Evolutionary conservation across 2,329 filamentous ascomycete genomes (phyloP), one percentile per base, ranked within the genome.

Genomic region (Simplicillium sp.): DNA sequence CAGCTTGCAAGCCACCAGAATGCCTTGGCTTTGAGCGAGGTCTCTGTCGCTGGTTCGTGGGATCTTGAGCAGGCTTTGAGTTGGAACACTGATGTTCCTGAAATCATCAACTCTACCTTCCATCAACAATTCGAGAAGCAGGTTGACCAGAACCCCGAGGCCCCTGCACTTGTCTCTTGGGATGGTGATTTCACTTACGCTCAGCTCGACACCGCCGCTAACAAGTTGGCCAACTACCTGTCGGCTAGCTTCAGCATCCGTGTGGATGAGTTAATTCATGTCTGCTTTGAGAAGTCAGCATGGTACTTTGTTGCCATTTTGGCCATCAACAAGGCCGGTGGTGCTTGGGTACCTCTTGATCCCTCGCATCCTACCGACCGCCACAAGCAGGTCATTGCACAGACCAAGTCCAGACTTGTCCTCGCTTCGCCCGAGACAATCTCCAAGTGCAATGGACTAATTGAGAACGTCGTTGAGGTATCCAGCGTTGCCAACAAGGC

Each of bases 141-240:
- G 33, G 59, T 59, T 11, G 46, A 39, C 11, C 50, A 48, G 29
- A 49, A 53, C 3, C 64, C 65, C 0, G 43, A 46, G 8, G 51
- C 55, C 6, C 47, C 50, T 7, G 66, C 67, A 13, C 55, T 69
- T 29, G 53, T 60, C 36, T 62, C 66, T 1, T 68, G 64, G 64
- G 66, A 69, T 42, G 66, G 66, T 8, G 45, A 50, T 32, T 57
- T 66, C 39, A 64, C 63, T 7, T 69, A 67, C 44, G 40, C 49
- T 31, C 56, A 69, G 35, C 52, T 68, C 1, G 48, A 54, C 34
- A 18, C 35, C 2, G 34, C 44, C 7, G 44, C 48, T 3, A 34
- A 31, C 20, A 39, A 16, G 12, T 38, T 51, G 11, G 48, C 48
- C 12, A 34, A 14, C 3, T 43, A 44, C 16, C 40, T 53, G 13